Base-by-base conservation (phyloP, 495 filamentous ascomycete genomes). In the Pyrenula aspistea region DNA sequence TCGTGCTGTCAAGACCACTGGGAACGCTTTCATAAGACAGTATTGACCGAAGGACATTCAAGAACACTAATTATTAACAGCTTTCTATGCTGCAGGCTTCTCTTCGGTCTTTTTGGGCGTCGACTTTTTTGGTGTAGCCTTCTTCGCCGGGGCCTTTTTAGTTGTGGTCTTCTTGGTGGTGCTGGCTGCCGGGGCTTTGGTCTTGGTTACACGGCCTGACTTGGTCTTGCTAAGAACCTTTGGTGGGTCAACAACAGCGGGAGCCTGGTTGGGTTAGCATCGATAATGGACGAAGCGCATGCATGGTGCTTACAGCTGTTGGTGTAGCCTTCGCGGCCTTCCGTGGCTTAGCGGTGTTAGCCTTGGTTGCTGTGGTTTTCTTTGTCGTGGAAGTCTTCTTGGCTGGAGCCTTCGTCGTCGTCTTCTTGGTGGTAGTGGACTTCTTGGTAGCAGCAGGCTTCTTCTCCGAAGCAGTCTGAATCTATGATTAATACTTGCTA, bases 121-220 rank as follows among this genome's bases (percentile, higher is more conserved):
- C 51, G 63, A 60, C 59, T 72, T 69, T 62, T 67, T 72, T 23
- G 68, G 55, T 54, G 79, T 67, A 25, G 81, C 71, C 54, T 82
- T 82, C 71, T 85, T 83, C 11, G 78, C 67, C 59, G 82, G 65
- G n/a, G 67, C 69, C 73, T 79, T 81, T 80, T 90, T 92, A 74
- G 79, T 80, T 10, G 81, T 67, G 0, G 76, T 69, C 54, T 77
- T 79, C 74, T 82, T 81, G 61, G 78, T 79, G 53, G 80, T 75
- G 51, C 76, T 64, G 3, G 79, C 77, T 55, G 80, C 80, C 67
- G 86, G 83, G 22, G 80, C 70, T 31, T 79, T 76, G 19, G 82
- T 80, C 84, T 95, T 95, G 51, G 88, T 84, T 59, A 95, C 86
- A 57, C 91, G 85, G 19, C 91, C 90, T 21, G 89, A 87, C 82